phyloP scores from a whole-genome alignment of 164 flowering plant genomes.

The Tetrastigma voinierianum region DNA sequence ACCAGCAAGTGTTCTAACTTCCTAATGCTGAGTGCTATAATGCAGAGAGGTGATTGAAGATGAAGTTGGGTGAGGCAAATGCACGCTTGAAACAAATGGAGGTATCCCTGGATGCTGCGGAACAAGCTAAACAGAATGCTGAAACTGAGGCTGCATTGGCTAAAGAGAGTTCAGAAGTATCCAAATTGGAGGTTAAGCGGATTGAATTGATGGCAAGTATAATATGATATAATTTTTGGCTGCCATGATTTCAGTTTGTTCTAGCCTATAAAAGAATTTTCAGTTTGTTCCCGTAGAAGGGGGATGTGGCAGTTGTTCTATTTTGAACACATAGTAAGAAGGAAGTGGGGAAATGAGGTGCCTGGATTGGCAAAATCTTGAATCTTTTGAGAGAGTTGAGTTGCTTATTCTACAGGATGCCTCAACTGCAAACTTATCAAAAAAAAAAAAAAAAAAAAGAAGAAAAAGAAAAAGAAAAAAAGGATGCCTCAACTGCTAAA shows the following conservation, averaged over 20 bases:
- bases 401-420: no score
- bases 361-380: no score
- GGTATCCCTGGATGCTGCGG: slow-evolving; percentile 69
- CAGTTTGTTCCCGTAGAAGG: no score
- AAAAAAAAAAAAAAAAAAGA: no score
- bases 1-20: neutral
- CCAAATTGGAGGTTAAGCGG: slow-evolving; percentile 49
- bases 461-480: no score
- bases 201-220: slow-evolving; percentile 62
- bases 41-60: slow-evolving; percentile 74
- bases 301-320: no score
- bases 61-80: slow-evolving; percentile 70
- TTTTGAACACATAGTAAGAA: no score
- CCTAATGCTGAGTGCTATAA: neutral
- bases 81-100: slow-evolving; percentile 68
- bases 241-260: neutral
- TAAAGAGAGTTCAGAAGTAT: slow-evolving; percentile 58
- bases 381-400: no score
- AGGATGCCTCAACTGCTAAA: no score
- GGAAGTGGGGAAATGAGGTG: no score
- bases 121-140: slow-evolving; percentile 53
- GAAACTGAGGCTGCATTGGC: slow-evolving; percentile 66
- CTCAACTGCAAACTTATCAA: no score
- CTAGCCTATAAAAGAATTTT: no score
- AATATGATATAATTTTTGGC: neutral